Evolutionary conservation across 2,329 filamentous ascomycete species (phyloP), one percentile per base, ranked within the genome.

Genomic region (Pseudogymnoascus sp.): DNA sequence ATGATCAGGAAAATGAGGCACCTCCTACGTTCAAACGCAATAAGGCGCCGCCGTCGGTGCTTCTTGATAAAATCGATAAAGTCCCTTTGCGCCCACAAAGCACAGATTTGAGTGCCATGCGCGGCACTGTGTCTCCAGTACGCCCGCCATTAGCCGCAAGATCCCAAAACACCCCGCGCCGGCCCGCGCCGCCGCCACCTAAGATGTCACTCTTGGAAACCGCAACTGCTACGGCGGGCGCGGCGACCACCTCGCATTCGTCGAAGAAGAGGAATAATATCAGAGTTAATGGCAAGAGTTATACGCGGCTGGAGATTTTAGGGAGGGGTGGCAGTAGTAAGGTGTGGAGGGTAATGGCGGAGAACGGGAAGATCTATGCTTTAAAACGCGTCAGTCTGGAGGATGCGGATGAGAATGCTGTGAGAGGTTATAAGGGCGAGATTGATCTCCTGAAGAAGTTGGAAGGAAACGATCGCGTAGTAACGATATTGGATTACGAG

Each of bases 131-230:
- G 2, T 84, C 83, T 1, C 83, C 84, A 0, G 83, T 85, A 47
- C 76, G 85, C 67, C 84, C 81, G 63, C 81, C 82, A 2, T 73
- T 88, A 29, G 77, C 80, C 10, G 72, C 78, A 1, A 78, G 86
- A 63, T 83, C 77, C 67, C 80, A 81, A 63, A 87, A 86, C 68
- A 96, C 91, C 3, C 92, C 92, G 10, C 89, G 86, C 70, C 82
- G 92, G 68, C 83, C 89, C 21, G 91, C 91, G 1, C 88, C 73
- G 23, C 93, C 93, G 2, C 92, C 92, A 6, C 93, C 95, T 0
- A 97, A 97, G 75, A 97, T 97, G 93, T 95, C 90, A 1, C 89
- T 96, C 6, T 78, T 97, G n/a, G 92, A 97, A 68, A 88, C 93
- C 2, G 93, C 92, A 1, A 97, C 93, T 1, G 86, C 89, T 1